Percentiles rank a stretch among this genome's conserved stretches.
phyloP scores from a whole-genome alignment of 2,329 filamentous ascomycete species.

The Colletotrichum falcatum region DNA sequence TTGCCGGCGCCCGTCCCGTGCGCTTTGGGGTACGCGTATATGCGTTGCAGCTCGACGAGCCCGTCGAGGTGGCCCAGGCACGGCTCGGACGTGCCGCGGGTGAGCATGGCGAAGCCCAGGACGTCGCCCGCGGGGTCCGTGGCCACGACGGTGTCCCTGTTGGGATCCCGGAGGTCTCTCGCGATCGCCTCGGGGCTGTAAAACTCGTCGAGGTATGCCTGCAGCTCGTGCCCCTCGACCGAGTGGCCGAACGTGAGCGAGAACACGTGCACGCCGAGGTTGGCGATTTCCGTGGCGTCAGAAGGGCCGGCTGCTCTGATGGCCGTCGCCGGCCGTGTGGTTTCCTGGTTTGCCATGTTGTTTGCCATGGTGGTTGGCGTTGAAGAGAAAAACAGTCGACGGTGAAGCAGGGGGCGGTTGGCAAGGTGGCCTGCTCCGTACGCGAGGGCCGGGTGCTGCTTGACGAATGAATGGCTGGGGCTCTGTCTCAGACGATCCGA shows the following conservation, averaged over 20 bases:
- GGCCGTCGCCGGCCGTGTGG: background rate
- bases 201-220: conserved; percentile 52
- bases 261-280: conserved; percentile 54
- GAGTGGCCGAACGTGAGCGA: conserved; percentile 56
- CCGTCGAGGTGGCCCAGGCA: conserved; percentile 49
- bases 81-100: conserved; percentile 52
- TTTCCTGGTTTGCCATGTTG: background rate
- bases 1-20: conserved; percentile 56
- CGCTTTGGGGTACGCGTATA: conserved; percentile 53
- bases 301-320: conserved; percentile 16
- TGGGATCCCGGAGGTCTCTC: conserved; percentile 43
- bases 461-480: background rate
- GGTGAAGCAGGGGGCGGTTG: background rate
- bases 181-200: conserved; percentile 52
- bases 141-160: conserved; percentile 47
- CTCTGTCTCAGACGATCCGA: background rate
- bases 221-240: conserved; percentile 51
- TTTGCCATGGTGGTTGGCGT: conserved; percentile 9
- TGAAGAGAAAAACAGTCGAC: background rate
- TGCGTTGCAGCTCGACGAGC: conserved; percentile 55
- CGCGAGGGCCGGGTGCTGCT: background rate
- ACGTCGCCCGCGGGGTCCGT: conserved; percentile 42
- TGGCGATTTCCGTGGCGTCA: conserved; percentile 49
- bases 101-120: conserved; percentile 57
- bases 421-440: background rate